Conservation (phyloP, 2,329 filamentous ascomycete species). For the Pseudocercospora crystallina region DNA sequence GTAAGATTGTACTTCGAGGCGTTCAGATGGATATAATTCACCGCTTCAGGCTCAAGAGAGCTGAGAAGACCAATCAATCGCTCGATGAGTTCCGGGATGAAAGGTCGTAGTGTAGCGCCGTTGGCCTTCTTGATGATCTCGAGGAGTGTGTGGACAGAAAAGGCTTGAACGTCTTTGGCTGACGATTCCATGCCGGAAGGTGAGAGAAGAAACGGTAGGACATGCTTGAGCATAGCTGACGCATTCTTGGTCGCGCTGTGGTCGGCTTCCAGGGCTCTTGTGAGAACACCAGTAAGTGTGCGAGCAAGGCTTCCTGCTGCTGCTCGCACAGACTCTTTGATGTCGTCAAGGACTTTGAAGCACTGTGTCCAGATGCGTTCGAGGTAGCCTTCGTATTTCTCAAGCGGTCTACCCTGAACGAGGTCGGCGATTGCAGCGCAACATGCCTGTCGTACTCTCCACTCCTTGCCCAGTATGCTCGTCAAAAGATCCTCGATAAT, state of each 20-base stretch:
- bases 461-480: slow-evolving; percentile 86
- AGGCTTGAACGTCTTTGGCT: slow-evolving; percentile 81
- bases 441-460: slow-evolving; percentile 88
- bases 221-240: slow-evolving; percentile 76
- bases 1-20: slow-evolving; percentile 80
- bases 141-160: slow-evolving; percentile 76
- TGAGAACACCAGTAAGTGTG: slow-evolving; percentile 78
- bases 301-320: slow-evolving; percentile 82
- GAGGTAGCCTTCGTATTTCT: slow-evolving; percentile 77
- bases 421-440: slow-evolving; percentile 88
- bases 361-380: slow-evolving; percentile 80
- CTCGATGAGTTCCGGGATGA: slow-evolving; percentile 77
- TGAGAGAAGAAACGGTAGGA: slow-evolving; percentile 86
- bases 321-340: slow-evolving; percentile 83
- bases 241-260: slow-evolving; percentile 66
- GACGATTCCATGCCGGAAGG: slow-evolving; percentile 85
- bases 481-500: slow-evolving; percentile 86
- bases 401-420: slow-evolving; percentile 70
- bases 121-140: slow-evolving; percentile 85
- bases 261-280: slow-evolving; percentile 80
- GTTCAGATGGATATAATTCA: slow-evolving; percentile 92
- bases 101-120: slow-evolving; percentile 73
- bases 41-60: slow-evolving; percentile 80
- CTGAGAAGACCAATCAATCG: slow-evolving; percentile 79
- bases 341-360: slow-evolving; percentile 91